Evolutionary conservation across 2,329 filamentous ascomycete species (phyloP), one percentile per base, ranked within the genome.

Genomic region (Madurella fahalii): DNA sequence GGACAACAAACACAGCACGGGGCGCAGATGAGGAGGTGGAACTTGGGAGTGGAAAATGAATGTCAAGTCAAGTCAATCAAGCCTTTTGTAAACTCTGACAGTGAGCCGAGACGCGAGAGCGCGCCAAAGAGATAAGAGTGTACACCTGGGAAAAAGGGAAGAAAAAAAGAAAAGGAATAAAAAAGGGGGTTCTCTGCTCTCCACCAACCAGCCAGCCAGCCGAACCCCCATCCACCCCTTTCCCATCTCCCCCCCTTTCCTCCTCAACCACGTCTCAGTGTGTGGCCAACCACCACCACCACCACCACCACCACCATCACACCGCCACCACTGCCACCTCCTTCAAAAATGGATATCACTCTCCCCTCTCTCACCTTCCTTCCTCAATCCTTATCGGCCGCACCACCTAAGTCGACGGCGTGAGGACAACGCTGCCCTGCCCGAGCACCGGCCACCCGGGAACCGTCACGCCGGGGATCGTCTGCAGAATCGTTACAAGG

Each of bases 391-490:
- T 44, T 45, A 31, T 47, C 37, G 17, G 39, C 40, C 44, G 17
- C 39, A 15, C 25, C 44, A 16, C 16, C 40, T 43, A 56, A 18
- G 46, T 48, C 40, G 61, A 63, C 18, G 61, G 59, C 9, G 47
- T 49, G 15, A 64, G 56, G 42, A 56, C 47, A 9, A 59, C 55
- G 11, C 56, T 56, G 17, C 60, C 60, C n/a, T 50, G 55, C 12
- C 59, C 61, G 41, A 65, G 52, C 5, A 62, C 39, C 32, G 62
- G 64, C 64, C 64, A 64, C 7, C 58, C 63, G 1, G 59, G 59
- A n/a, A 65, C 59, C 8, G 47, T 40, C n/a, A 64, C 57, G 1
- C 63, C 63, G 11, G 53, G 55, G 17, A 51, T 52, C 34, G 44
- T 54, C 58, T 64, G 61, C 48, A 67, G 51, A 18, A 65, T 56